A percentile compares a stretch with the other conserved stretches of the same genome.
Evolutionary conservation across 2,329 filamentous ascomycete genomes (phyloP).

Genomic region (Escovopsis sp.): DNA sequence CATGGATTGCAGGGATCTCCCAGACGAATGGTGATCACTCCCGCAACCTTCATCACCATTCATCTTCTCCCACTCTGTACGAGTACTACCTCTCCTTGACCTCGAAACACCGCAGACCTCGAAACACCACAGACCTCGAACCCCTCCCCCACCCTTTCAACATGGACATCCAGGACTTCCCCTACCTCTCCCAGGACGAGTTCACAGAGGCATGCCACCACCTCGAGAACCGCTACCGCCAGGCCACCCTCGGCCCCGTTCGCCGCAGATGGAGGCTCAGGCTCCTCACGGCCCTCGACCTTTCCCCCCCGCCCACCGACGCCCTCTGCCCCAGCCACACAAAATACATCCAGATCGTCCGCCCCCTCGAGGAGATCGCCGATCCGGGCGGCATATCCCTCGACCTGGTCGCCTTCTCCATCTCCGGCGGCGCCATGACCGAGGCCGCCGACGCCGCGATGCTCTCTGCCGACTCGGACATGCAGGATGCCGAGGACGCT

Average conservation of each 20-base stretch:
- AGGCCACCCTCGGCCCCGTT: constrained; percentile 39
- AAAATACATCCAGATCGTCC: constrained; percentile 43
- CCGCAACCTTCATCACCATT: too few species aligned
- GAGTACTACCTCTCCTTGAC: too few species aligned
- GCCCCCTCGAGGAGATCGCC: constrained; percentile 30
- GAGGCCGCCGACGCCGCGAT: constrained; percentile 1
- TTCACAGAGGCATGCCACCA: constrained; percentile 51
- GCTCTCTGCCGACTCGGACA: constrained; percentile 25
- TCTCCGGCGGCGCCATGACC: constrained; percentile 16
- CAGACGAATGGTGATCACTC: too few species aligned
- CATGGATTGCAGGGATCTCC: too few species aligned
- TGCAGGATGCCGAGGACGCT: constrained; percentile 36
- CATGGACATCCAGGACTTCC: constrained; percentile 40
- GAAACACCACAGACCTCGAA: too few species aligned
- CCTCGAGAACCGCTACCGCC: constrained; percentile 43
- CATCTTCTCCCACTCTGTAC: too few species aligned
- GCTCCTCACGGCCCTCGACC: constrained; percentile 35
- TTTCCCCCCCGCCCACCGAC: constrained; percentile 12
- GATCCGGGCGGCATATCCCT: constrained; percentile 32
- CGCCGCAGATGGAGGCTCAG: constrained; percentile 41
- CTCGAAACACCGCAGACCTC: not conserved
- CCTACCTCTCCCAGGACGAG: constrained; percentile 44
- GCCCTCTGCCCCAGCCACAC: constrained; percentile 22
- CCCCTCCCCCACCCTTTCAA: not conserved
- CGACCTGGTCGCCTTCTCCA: constrained; percentile 30